A percentile compares a stretch with the other conserved stretches of the same genome.
These are phyloP conservation scores for Cyberlindnera mycetangii DNA, from an alignment of 805 yeast species.

Conservation along the genomic window DNA sequence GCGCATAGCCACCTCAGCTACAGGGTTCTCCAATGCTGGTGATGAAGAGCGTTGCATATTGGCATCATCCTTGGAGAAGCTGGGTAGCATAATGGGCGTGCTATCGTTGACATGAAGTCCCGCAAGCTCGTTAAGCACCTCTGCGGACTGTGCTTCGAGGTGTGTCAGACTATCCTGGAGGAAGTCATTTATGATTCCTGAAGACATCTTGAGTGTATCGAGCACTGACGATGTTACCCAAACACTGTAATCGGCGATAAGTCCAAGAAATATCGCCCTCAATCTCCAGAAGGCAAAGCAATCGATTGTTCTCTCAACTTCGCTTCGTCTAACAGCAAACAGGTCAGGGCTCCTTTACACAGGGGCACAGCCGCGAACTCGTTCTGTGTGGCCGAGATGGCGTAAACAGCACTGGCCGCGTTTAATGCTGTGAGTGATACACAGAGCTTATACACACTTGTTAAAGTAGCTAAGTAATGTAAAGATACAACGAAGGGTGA, in stretches of 20 bases:
- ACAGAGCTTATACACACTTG: too few species aligned
- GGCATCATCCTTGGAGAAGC: not conserved
- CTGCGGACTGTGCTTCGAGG: slow-evolving; percentile 14
- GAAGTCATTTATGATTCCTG: slow-evolving; percentile 19
- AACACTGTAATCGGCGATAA: too few species aligned
- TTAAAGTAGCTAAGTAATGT: too few species aligned
- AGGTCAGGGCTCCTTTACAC: not conserved
- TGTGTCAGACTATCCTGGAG: slow-evolving; percentile 14
- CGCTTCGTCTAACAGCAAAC: not conserved
- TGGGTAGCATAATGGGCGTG: not conserved
- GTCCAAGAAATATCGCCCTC: too few species aligned
- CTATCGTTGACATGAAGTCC: slow-evolving; percentile 13
- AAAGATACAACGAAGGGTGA: too few species aligned
- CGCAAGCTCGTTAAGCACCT: slow-evolving; percentile 17
- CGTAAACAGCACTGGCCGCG: too few species aligned
- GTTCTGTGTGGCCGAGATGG: too few species aligned
- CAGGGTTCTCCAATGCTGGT: not conserved
- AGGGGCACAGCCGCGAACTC: not conserved
- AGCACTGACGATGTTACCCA: too few species aligned
- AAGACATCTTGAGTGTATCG: slow-evolving; percentile 10
- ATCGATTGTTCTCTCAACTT: too few species aligned
- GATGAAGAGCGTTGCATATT: not conserved
- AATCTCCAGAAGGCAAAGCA: too few species aligned
- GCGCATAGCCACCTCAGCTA: not conserved
- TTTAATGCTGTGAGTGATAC: too few species aligned